phyloP scores from a whole-genome alignment of 768 basidiomycete species.

The Boletus fagicola region DNA sequence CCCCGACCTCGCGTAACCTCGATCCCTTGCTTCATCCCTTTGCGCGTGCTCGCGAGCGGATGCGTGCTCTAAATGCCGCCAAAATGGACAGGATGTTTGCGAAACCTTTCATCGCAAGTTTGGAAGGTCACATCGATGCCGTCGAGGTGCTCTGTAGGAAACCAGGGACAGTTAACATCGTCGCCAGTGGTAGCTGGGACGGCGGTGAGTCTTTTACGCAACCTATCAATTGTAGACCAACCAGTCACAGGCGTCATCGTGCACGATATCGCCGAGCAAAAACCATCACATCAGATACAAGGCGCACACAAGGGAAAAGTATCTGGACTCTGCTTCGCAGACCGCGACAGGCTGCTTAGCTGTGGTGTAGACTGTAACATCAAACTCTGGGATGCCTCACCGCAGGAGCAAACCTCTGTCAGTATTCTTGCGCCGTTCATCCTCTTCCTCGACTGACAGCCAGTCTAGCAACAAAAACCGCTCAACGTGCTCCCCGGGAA shows the following conservation, averaged over 20 bases:
- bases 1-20: constrained; percentile 87
- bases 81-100: constrained; percentile 98
- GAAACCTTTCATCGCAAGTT: constrained; percentile 88
- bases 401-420: constrained; percentile 41
- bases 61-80: constrained; percentile 88
- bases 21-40: constrained; percentile 97
- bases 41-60: constrained; percentile 87
- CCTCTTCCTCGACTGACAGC: constrained; percentile 6
- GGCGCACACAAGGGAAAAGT: constrained; percentile 84
- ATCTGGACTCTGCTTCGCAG: constrained; percentile 75
- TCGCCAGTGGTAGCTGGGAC: constrained; percentile 95
- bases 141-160: constrained; percentile 82
- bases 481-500: constrained; percentile 81
- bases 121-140: constrained; percentile 94
- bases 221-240: neutral
- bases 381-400: constrained; percentile 69
- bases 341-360: constrained; percentile 60
- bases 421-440: constrained; percentile 7
- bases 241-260: constrained; percentile 68
- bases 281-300: constrained; percentile 53
- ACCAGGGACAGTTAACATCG: constrained; percentile 66
- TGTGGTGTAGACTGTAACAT: constrained; percentile 83
- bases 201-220: constrained; percentile 61
- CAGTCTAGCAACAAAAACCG: constrained; percentile 47
- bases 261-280: constrained; percentile 69